Conservation (phyloP, 176 grass and related monocot species). For the Avena insularis region DNA sequence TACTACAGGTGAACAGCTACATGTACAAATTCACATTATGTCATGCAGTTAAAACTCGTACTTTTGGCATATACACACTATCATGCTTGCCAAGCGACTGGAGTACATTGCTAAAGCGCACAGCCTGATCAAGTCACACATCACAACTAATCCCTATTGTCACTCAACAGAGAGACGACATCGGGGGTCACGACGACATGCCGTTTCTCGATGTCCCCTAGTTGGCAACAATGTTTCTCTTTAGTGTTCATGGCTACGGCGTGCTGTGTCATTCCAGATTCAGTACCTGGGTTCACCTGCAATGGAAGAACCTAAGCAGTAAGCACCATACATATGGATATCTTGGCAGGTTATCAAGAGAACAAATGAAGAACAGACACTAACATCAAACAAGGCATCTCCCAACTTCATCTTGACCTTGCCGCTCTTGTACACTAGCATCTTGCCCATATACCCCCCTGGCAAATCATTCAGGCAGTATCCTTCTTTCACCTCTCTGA, state of each 20-base stretch:
- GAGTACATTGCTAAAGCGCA: background rate
- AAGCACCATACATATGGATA: background rate
- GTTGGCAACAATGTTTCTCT: slow-evolving; percentile 56
- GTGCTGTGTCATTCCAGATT: slow-evolving; percentile 53
- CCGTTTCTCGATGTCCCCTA: slow-evolving; percentile 63
- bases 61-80: slow-evolving; percentile 6
- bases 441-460: slow-evolving; percentile 70
- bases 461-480: slow-evolving; percentile 72
- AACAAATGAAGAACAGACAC: background rate
- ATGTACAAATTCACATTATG: slow-evolving; percentile 12
- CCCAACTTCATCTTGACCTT: slow-evolving; percentile 93
- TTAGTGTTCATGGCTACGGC: slow-evolving; percentile 64
- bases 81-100: slow-evolving; percentile 17
- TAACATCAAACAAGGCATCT: slow-evolving; percentile 72
- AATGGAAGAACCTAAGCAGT: slow-evolving; percentile 7
- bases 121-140: background rate
- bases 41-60: background rate
- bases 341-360: background rate
- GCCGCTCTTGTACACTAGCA: slow-evolving; percentile 79
- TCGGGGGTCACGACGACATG: slow-evolving; percentile 66
- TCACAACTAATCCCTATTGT: slow-evolving; percentile 31
- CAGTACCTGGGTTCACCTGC: slow-evolving; percentile 68
- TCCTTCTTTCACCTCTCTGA: slow-evolving; percentile 54
- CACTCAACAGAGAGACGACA: slow-evolving; percentile 59
- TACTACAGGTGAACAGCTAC: slow-evolving; percentile 10